Evolutionary conservation across 2,329 filamentous ascomycete species (phyloP), one percentile per base, ranked within the genome.

Genomic region (Didymella sp.): DNA sequence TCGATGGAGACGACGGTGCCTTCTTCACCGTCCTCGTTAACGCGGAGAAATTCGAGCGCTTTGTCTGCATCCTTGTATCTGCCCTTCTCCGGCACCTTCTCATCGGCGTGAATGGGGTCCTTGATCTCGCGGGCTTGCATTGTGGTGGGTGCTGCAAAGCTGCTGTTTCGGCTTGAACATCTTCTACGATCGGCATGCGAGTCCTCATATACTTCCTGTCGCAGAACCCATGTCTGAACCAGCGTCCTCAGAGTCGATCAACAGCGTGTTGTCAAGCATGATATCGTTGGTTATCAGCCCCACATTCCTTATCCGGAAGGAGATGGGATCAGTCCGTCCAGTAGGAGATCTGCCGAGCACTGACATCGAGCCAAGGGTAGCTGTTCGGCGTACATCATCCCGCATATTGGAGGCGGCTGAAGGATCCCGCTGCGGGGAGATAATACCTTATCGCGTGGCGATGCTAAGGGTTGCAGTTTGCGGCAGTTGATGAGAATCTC

Each of bases 1-100:
- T 51, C 53, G 6, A 46, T 30, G 8, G 31, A 11, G 2, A 50
- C 40, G 8, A 45, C 52, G 8, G 45, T 56, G 15, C 52, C 52
- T 17, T 61, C 63, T 6, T 64, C 61, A 3, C 44, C 49, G 12
- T 22, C 22, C 56, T 65, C n/a, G 59, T 44, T 33, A 52, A 54
- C 15, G 50, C 59, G 17, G 17, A 71, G 67, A 25, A 71, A 68
- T 4, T 62, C 56, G 7, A 71, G 57, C 1, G 67, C 69, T 17
- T 66, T 63, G 44, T 71, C 69, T 35, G 62, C 67, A 25, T 65
- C 53, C 15, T 60, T 59, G 33, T 51, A 43, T n/a, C 35, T 25
- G 27, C 19, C 17, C 40, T 50, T 56, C 19, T 25, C 45, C 24
- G 38, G 40, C 8, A 15, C 25, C 13, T 50, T 56, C 21, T 56